phyloP scores from a whole-genome alignment of 371 early-diverging fungal genomes.

The Apophysomyces sp. region DNA sequence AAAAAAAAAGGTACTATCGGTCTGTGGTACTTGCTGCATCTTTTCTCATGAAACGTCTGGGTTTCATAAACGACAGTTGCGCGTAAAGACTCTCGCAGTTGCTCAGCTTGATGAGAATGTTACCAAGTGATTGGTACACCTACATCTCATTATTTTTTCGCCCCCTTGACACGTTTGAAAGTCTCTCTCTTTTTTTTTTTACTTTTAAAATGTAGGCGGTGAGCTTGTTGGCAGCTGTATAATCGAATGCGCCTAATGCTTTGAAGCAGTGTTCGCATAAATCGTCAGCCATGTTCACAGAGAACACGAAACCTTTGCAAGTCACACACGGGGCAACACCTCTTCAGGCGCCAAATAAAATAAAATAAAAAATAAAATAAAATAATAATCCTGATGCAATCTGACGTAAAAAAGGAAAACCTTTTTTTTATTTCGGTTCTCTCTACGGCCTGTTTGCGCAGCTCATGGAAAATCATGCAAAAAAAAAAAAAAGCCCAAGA shows the following conservation, averaged over 20 bases:
- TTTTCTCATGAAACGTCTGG: constrained; percentile 50
- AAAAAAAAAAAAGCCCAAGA: not conserved
- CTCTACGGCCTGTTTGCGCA: not conserved
- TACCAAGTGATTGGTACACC: constrained; percentile 32
- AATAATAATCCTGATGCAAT: not conserved
- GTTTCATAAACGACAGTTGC: constrained; percentile 38
- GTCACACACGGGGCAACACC: not conserved
- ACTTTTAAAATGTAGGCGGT: constrained; percentile 42
- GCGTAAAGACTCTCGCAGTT: constrained; percentile 36
- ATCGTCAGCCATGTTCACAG: constrained; percentile 16
- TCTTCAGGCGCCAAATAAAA: too few species aligned
- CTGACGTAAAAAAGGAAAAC: not conserved
- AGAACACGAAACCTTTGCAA: not conserved
- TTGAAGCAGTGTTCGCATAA: constrained; percentile 34
- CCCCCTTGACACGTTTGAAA: too few species aligned
- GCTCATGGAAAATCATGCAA: not conserved
- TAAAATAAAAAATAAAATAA: too few species aligned
- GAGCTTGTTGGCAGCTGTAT: constrained; percentile 52
- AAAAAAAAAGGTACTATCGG: not conserved
- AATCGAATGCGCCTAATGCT: constrained; percentile 62
- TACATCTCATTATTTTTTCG: not conserved
- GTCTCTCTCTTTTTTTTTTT: not conserved
- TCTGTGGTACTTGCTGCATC: constrained; percentile 28
- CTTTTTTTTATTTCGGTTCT: not conserved
- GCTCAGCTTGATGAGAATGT: constrained; percentile 26